Percentiles rank a stretch among this genome's conserved stretches.
These are phyloP conservation scores for Annulohypoxylon moriforme DNA, from an alignment of 495 filamentous ascomycete genomes.

Conservation along the genomic window DNA sequence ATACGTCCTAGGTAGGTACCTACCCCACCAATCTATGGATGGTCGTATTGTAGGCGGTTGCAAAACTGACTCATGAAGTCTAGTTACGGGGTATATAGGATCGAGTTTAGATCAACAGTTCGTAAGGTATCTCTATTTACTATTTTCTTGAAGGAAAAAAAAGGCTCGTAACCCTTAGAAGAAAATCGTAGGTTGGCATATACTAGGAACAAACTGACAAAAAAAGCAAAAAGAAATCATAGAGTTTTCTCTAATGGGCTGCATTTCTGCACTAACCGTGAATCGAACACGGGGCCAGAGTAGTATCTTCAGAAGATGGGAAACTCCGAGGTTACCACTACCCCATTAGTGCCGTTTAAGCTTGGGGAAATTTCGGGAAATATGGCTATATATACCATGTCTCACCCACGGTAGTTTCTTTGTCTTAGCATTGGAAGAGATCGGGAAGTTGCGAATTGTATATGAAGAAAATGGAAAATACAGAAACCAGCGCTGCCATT, in stretches of 20 bases:
- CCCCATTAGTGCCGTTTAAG: constrained; percentile 40
- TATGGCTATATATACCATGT: constrained; percentile 3
- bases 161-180: no score
- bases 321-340: constrained; percentile 48
- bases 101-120: no score
- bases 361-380: not conserved
- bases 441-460: not conserved
- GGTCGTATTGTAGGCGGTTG: not conserved
- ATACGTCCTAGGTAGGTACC: no score
- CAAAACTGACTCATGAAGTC: not conserved
- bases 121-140: no score
- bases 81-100: no score
- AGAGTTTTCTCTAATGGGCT: constrained; percentile 41
- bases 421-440: not conserved
- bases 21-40: not conserved
- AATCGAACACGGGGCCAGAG: constrained; percentile 48
- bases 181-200: not conserved
- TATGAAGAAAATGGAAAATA: not conserved
- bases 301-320: constrained; percentile 41
- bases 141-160: no score
- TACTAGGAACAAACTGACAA: not conserved
- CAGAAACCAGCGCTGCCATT: not conserved
- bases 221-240: constrained; percentile 10
- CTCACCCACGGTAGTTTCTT: not conserved
- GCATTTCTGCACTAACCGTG: constrained; percentile 43